Conservation (phyloP, 2,329 filamentous ascomycete genomes). For the Zasmidium angulare region DNA sequence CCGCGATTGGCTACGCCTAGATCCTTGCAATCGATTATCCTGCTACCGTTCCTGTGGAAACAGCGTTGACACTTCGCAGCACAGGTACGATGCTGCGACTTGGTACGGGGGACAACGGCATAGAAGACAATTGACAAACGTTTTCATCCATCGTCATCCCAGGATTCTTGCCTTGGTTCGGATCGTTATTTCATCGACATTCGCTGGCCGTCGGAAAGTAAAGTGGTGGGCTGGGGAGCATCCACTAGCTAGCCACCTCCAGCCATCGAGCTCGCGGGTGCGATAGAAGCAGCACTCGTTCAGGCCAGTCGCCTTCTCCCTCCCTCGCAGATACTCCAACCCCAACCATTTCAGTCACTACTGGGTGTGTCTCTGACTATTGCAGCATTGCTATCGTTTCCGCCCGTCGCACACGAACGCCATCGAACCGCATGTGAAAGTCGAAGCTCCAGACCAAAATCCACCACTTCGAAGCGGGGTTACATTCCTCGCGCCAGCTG, state of each 20-base stretch:
- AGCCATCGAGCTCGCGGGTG: not conserved
- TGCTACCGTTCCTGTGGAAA: not conserved
- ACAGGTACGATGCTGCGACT: not conserved
- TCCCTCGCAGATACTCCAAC: not conserved
- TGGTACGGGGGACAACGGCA: not conserved
- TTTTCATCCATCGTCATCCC: not conserved
- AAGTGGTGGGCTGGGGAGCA: not conserved
- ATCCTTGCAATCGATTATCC: not conserved
- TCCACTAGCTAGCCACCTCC: not conserved
- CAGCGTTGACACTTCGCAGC: not conserved
- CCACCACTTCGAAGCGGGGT: constrained; percentile 4
- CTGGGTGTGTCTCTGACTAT: not conserved
- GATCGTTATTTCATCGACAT: not conserved
- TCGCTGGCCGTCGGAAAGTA: not conserved
- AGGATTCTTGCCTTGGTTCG: not conserved
- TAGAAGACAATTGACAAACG: not conserved
- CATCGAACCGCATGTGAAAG: not conserved
- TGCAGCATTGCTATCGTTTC: constrained; percentile 1
- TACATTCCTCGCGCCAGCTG: constrained; percentile 2
- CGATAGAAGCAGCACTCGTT: not conserved
- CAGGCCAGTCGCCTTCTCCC: not conserved
- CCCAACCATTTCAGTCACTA: not conserved
- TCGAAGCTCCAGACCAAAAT: constrained; percentile 2
- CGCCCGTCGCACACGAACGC: not conserved
- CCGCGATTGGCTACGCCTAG: not conserved